Conservation (phyloP, 2,329 filamentous ascomycete species). For the Aaosphaeria arxii region DNA sequence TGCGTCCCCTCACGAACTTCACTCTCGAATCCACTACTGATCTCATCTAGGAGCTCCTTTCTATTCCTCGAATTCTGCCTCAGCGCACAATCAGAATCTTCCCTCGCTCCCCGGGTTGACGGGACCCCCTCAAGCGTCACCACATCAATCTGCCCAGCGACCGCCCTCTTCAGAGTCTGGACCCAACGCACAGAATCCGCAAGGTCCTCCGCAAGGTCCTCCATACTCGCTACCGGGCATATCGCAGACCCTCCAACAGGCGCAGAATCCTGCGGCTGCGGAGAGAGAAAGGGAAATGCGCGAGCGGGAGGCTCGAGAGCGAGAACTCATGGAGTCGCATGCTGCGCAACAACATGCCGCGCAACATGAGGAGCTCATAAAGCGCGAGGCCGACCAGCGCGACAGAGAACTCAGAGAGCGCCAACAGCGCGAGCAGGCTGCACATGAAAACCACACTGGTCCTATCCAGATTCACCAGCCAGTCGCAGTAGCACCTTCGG, state of each 20-base stretch:
- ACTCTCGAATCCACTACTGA: slow-evolving; percentile 13
- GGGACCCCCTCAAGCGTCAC: slow-evolving; percentile 41
- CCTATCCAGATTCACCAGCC: slow-evolving; percentile 93
- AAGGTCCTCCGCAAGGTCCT: slow-evolving; percentile 34
- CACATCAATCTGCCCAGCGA: slow-evolving; percentile 34
- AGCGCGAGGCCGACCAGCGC: slow-evolving; percentile 45
- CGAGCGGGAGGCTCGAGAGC: slow-evolving; percentile 41
- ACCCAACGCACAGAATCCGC: slow-evolving; percentile 28
- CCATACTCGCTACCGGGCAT: slow-evolving; percentile 45
- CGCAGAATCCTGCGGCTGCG: slow-evolving; percentile 33
- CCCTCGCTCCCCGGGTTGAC: slow-evolving; percentile 44
- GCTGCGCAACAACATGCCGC: slow-evolving; percentile 28
- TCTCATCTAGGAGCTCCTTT: slow-evolving; percentile 30
- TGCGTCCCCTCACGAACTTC: slow-evolving; percentile 18
- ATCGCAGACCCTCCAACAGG: slow-evolving; percentile 41
- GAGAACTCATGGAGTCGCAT: slow-evolving; percentile 54
- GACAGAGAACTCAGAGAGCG: slow-evolving; percentile 63
- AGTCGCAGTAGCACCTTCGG: slow-evolving; percentile 73
- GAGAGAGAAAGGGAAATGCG: slow-evolving; percentile 50
- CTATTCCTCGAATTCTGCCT: slow-evolving; percentile 38
- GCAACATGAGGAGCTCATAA: slow-evolving; percentile 56
- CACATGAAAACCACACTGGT: slow-evolving; percentile 82
- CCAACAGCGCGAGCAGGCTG: slow-evolving; percentile 64
- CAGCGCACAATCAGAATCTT: slow-evolving; percentile 41
- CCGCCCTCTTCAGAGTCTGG: slow-evolving; percentile 36